phyloP scores from a whole-genome alignment of 768 basidiomycete species.

The Mycena capillaripes region DNA sequence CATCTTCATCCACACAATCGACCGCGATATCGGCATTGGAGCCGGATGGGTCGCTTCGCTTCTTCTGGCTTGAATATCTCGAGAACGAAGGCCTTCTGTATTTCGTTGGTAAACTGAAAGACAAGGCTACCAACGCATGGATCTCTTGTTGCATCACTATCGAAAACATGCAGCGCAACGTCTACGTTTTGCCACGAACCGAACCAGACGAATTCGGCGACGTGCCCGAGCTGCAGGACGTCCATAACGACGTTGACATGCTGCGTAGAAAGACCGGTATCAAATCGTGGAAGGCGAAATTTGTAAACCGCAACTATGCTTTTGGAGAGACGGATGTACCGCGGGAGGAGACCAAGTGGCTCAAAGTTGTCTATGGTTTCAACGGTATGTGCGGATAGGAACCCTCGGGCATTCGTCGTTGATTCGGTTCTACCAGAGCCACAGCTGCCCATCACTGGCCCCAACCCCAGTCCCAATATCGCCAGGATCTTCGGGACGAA shows the following conservation, averaged over 20 bases:
- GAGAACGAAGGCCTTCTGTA: conserved; percentile 89
- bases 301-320: conserved; percentile 91
- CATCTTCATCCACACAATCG: conserved; percentile 51
- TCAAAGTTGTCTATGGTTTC: conserved; percentile 95
- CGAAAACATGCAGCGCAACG: conserved; percentile 88
- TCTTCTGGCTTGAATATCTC: conserved; percentile 98
- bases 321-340: conserved; percentile 92
- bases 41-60: conserved; percentile 85
- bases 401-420: background rate
- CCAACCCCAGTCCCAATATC: conserved; percentile 80
- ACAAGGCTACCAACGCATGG: conserved; percentile 77
- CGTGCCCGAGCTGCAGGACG: conserved; percentile 76
- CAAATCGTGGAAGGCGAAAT: conserved; percentile 83
- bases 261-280: conserved; percentile 81
- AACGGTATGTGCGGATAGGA: conserved; percentile 67
- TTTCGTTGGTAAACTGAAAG: conserved; percentile 92
- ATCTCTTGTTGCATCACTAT: conserved; percentile 90
- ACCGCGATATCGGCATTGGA: conserved; percentile 75
- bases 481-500: conserved; percentile 91
- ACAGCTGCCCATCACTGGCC: conserved; percentile 77
- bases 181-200: conserved; percentile 89
- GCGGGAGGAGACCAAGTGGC: conserved; percentile 83
- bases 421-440: conserved; percentile 63
- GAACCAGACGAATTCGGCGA: conserved; percentile 70
- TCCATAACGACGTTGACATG: conserved; percentile 87